Percentiles rank a stretch among this genome's conserved stretches.
Evolutionary conservation across 306 rosid species (phyloP).

Genomic region (Geum urbanum): DNA sequence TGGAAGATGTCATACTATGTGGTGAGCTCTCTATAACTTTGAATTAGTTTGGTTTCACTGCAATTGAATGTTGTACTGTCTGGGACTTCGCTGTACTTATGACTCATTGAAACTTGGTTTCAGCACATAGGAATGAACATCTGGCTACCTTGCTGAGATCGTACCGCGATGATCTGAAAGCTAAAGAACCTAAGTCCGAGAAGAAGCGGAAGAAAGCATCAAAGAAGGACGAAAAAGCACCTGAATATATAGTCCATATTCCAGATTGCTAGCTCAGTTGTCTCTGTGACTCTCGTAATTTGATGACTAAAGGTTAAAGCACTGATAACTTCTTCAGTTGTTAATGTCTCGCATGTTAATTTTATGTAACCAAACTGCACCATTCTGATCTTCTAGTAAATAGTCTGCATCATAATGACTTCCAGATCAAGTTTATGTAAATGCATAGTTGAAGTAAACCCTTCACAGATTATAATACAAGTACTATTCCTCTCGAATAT

Average conservation of each 20-base stretch:
- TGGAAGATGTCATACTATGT: slow-evolving; percentile 83
- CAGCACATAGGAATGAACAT: slow-evolving; percentile 88
- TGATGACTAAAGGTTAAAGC: not conserved
- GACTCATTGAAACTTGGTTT: slow-evolving; percentile 22
- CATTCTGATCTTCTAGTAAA: not conserved
- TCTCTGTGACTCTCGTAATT: not conserved
- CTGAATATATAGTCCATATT: slow-evolving; percentile 31
- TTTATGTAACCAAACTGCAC: slow-evolving; percentile 4
- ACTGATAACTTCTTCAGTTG: not conserved
- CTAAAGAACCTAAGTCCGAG: slow-evolving; percentile 68
- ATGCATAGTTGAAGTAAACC: slow-evolving; percentile 4
- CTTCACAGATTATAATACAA: not conserved
- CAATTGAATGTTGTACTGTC: not conserved
- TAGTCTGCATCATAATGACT: slow-evolving; percentile 12
- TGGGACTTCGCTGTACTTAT: slow-evolving; percentile 7
- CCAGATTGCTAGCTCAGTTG: slow-evolving; percentile 21
- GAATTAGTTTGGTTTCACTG: not conserved
- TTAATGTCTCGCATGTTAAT: not conserved
- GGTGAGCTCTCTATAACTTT: slow-evolving; percentile 40
- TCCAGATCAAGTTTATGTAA: not conserved
- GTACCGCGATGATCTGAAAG: slow-evolving; percentile 59
- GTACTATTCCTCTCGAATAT: not conserved
- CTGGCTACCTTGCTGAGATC: slow-evolving; percentile 57
- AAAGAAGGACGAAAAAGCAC: slow-evolving; percentile 45
- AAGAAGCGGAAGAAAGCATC: slow-evolving; percentile 72